These are phyloP conservation scores for Chrysanthemum makinoi DNA, from an alignment of 129 eudicot species.

Conservation along the genomic window DNA sequence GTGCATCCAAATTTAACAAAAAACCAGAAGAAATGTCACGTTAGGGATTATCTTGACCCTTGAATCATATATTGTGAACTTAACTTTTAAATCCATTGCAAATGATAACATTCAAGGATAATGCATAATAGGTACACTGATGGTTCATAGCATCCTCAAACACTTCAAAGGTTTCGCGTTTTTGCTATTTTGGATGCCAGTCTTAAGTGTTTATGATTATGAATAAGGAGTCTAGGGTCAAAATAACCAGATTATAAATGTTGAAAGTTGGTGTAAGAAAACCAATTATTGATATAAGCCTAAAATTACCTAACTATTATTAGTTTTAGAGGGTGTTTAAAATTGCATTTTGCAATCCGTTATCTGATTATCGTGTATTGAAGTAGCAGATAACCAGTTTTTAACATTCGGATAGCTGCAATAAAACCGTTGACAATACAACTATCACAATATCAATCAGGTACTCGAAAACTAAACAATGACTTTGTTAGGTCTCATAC, in stretches of 20 bases:
- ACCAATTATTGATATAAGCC: neutral
- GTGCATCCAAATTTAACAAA: too few relatives aligned
- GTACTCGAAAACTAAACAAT: neutral
- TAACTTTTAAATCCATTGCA: too few relatives aligned
- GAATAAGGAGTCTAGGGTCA: neutral
- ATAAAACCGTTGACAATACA: too few relatives aligned
- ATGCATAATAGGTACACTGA: neutral
- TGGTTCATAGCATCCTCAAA: slow-evolving; percentile 8
- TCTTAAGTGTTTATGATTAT: neutral
- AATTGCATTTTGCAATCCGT: too few relatives aligned
- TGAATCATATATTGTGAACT: too few relatives aligned
- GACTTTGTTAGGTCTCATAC: neutral
- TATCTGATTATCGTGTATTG: too few relatives aligned
- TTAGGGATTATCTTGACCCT: too few relatives aligned
- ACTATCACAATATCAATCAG: too few relatives aligned
- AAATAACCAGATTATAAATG: neutral
- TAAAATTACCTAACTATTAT: neutral
- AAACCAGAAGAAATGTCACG: too few relatives aligned
- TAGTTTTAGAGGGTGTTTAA: neutral
- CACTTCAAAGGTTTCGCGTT: slow-evolving; percentile 2
- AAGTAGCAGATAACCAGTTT: too few relatives aligned
- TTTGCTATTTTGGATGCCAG: neutral
- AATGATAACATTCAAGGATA: too few relatives aligned
- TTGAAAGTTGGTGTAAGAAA: neutral
- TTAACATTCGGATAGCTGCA: neutral